Evolutionary conservation across 139 green algal species (phyloP).

Genomic region (Tetradesmus obliquus): DNA sequence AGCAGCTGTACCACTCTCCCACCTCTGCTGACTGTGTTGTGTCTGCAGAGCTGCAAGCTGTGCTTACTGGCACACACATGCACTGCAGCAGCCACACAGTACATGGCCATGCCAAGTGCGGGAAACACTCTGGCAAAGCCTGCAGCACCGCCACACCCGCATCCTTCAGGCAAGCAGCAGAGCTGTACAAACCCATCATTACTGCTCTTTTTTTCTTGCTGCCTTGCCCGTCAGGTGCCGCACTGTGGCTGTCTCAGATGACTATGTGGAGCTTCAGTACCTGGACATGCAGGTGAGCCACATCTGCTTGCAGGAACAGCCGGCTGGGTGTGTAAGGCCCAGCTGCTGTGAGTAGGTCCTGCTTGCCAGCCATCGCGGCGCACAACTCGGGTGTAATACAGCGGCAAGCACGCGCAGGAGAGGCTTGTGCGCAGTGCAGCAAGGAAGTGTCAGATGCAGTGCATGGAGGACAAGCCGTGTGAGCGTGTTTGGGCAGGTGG

Average conservation of each 20-base stretch:
- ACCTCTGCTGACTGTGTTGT: not conserved
- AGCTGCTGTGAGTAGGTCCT: not conserved
- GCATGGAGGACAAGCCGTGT: too few relatives aligned
- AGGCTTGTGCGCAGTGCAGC: too few relatives aligned
- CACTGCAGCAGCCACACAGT: not conserved
- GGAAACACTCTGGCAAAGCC: not conserved
- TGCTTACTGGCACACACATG: not conserved
- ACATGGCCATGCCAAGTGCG: too few relatives aligned
- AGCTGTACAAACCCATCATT: not conserved
- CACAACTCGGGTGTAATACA: too few relatives aligned
- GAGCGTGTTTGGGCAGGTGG: too few relatives aligned
- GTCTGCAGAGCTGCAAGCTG: not conserved
- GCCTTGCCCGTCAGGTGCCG: not conserved
- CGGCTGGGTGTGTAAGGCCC: not conserved
- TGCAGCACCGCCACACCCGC: not conserved
- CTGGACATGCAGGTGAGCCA: constrained; percentile 14
- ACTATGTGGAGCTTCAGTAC: constrained; percentile 14
- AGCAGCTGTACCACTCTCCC: not conserved
- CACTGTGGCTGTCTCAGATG: not conserved
- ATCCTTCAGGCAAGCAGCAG: not conserved
- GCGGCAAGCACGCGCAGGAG: too few relatives aligned
- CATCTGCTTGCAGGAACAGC: not conserved
- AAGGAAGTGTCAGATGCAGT: too few relatives aligned
- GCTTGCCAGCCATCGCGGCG: not conserved
- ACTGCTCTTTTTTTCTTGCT: not conserved